Evolutionary conservation across 768 basidiomycete genomes (phyloP).

Genomic region (Boletellus emodensis): DNA sequence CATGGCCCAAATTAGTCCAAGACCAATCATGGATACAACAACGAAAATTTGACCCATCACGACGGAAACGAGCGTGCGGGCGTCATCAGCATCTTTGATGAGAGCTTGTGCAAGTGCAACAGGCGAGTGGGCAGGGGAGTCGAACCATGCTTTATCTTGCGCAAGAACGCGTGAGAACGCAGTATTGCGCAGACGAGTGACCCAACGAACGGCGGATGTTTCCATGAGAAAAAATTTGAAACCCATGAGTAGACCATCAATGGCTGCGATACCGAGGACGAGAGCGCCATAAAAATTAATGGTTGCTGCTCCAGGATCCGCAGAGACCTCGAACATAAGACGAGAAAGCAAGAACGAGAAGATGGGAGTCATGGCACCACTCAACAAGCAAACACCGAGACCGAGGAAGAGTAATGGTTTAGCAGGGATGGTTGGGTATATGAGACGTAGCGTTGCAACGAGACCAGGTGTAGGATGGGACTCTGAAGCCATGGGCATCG

Average conservation of each 20-base stretch:
- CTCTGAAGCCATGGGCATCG: neutral
- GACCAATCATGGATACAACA: conserved; percentile 72
- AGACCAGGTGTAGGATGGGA: conserved; percentile 17
- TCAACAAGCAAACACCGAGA: conserved; percentile 60
- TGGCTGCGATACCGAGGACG: conserved; percentile 65
- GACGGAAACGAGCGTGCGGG: conserved; percentile 67
- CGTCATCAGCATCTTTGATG: conserved; percentile 89
- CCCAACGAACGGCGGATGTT: conserved; percentile 69
- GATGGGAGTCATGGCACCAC: conserved; percentile 84
- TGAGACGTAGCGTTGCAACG: conserved; percentile 43
- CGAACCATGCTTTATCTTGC: conserved; percentile 90
- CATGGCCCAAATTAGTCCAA: conserved; percentile 90
- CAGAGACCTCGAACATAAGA: conserved; percentile 73
- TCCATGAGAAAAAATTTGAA: conserved; percentile 83
- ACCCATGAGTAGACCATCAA: conserved; percentile 73
- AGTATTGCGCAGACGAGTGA: conserved; percentile 53
- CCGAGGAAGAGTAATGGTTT: conserved; percentile 72
- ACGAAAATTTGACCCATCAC: conserved; percentile 71
- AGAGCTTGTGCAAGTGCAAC: conserved; percentile 65
- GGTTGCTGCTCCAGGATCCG: conserved; percentile 57
- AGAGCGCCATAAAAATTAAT: conserved; percentile 74
- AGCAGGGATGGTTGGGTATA: conserved; percentile 70
- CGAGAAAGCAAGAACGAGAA: conserved; percentile 88
- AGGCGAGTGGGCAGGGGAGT: conserved; percentile 57
- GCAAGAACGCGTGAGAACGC: conserved; percentile 58